phyloP scores from a whole-genome alignment of 768 basidiomycete genomes.

The Auricularia auricula-judae region DNA sequence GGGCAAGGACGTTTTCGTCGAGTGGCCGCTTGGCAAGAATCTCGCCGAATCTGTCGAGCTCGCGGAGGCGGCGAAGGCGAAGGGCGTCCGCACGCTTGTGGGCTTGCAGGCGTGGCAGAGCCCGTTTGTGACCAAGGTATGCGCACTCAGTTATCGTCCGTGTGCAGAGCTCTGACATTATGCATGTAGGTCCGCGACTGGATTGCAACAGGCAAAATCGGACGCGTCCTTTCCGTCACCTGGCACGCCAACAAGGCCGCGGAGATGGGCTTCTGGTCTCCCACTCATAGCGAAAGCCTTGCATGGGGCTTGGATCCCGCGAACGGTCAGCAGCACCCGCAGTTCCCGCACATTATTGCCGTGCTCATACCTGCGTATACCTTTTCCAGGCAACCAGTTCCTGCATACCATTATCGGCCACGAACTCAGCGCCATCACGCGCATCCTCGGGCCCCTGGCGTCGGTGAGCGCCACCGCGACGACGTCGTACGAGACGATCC shows the following conservation, averaged over 20 bases:
- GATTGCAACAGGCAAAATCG: background rate
- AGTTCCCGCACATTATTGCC: background rate
- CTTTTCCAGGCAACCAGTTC: conserved; percentile 15
- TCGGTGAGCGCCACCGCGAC: conserved; percentile 17
- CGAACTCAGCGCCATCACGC: conserved; percentile 18
- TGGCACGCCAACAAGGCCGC: background rate
- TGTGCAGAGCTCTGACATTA: background rate
- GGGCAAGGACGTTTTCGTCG: conserved; percentile 29
- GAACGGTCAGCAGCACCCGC: background rate
- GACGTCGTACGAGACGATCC: conserved; percentile 17
- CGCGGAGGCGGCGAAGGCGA: conserved; percentile 19
- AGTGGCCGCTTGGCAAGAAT: conserved; percentile 28
- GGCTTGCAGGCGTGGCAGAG: conserved; percentile 25
- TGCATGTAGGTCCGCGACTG: background rate
- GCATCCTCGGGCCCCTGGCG: conserved; percentile 22
- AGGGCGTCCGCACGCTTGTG: conserved; percentile 22
- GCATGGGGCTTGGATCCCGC: background rate
- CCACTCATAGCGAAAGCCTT: background rate
- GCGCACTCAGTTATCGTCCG: background rate
- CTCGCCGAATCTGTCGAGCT: conserved; percentile 24
- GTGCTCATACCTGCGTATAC: background rate
- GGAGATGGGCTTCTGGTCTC: background rate
- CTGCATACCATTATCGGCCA: conserved; percentile 21
- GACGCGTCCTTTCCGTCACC: background rate
- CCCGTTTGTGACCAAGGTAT: conserved; percentile 20